Base-by-base conservation (phyloP, 164 flowering plant species). In the Echeveria elegans region DNA sequence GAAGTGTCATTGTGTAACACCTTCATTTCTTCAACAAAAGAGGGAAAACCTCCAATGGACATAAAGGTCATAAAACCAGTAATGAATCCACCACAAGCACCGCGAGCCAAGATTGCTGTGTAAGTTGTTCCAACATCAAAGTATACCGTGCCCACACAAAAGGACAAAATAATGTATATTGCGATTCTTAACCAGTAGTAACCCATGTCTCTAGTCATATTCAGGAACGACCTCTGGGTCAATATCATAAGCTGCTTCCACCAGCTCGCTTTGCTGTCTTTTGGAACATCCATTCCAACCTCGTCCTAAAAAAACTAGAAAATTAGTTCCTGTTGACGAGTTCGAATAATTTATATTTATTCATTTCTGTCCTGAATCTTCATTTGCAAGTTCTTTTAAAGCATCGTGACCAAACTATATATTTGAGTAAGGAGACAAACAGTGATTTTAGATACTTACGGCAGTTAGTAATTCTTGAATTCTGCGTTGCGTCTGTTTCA, bases 1-100 rank as follows among this genome's bases (percentile, higher is more conserved):
- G n/a, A n/a, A n/a, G n/a, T n/a, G n/a, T n/a, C n/a, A 43, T 43
- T 16, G 19, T 43, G 15, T 1, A 16, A 66, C 65, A 84, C 93
- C 92, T 88, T 90, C 86, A 90, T 85, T 75, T 90, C 97, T 78
- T 90, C 97, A 18, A 88, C 70, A 72, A 88, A 88, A 34, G 94
- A 90, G 34, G 93, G 96, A 71, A 89, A 89, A 53, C 96, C 93
- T 61, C 93, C 96, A 19, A 89, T 88, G 29, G 96, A 85, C 96
- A 89, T 89, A 68, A 89, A 87, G 12, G 91, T 86, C 93, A 89
- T 87, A 72, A 83, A 89, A 23, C 97, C 97, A 1, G 86, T 74
- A 5, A 88, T 66, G 48, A 90, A 90, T 5, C 76, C 92, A 45
- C 86, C 89, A 66, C 92, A 88, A 10, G 92, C 78, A 34, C 80